Evolutionary conservation across 2,329 filamentous ascomycete species (phyloP).

Genomic region (Aureobasidium melanogenum): DNA sequence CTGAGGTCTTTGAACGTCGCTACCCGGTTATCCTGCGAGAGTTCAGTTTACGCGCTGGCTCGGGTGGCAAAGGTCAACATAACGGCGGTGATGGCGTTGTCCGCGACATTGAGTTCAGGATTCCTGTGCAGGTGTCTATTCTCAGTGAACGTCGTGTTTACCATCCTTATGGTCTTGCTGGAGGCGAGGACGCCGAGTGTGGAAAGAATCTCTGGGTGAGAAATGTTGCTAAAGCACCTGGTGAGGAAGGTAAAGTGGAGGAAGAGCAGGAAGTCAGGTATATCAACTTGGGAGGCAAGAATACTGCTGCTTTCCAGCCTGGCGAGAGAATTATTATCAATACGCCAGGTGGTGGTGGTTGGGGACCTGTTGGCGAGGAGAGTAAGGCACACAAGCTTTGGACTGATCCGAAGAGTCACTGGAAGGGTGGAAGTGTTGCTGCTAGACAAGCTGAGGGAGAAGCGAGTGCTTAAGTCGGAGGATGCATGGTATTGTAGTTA

Average conservation of each 20-base stretch:
- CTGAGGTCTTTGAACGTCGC: conserved; percentile 67
- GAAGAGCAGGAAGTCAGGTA: conserved; percentile 37
- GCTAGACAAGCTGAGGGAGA: conserved; percentile 46
- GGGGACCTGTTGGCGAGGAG: conserved; percentile 54
- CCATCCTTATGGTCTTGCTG: conserved; percentile 72
- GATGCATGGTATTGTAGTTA: not conserved
- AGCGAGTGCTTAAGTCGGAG: conserved; percentile 26
- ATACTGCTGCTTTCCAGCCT: conserved; percentile 64
- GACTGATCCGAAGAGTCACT: conserved; percentile 51
- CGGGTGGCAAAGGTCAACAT: conserved; percentile 57
- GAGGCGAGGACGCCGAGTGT: conserved; percentile 68
- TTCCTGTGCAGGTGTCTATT: conserved; percentile 69
- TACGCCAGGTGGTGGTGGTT: conserved; percentile 73
- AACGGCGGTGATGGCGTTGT: conserved; percentile 68
- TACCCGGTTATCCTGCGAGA: conserved; percentile 66
- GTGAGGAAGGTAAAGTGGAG: conserved; percentile 14
- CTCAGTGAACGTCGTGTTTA: conserved; percentile 69
- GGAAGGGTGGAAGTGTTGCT: conserved; percentile 53
- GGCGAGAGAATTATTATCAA: conserved; percentile 70
- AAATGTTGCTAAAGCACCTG: conserved; percentile 42
- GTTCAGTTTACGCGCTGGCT: conserved; percentile 56
- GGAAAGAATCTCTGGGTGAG: conserved; percentile 85
- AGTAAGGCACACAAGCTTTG: conserved; percentile 37
- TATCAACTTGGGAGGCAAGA: conserved; percentile 71
- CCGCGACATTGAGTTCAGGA: conserved; percentile 72